phyloP scores from a whole-genome alignment of 768 basidiomycete genomes.

The Hydnomerulius pinastri region DNA sequence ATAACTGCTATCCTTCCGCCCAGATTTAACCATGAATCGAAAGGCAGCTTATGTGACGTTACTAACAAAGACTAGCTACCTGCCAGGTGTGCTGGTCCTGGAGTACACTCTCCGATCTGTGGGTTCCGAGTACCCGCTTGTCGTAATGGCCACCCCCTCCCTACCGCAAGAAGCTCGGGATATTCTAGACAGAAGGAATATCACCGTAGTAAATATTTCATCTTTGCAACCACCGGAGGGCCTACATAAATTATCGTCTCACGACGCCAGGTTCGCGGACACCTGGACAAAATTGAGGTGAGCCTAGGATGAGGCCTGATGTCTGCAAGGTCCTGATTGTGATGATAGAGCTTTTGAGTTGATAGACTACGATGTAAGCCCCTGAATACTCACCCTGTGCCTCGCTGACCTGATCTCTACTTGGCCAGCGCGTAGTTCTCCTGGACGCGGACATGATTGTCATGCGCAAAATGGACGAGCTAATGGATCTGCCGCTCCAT shows the following conservation, averaged over 20 bases:
- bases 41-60: conserved; percentile 74
- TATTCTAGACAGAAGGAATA: conserved; percentile 53
- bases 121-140: conserved; percentile 68
- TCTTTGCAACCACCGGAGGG: conserved; percentile 53
- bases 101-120: conserved; percentile 53
- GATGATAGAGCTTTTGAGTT: conserved; percentile 60
- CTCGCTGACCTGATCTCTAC: conserved; percentile 5
- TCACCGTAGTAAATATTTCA: conserved; percentile 61
- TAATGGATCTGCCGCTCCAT: conserved; percentile 55
- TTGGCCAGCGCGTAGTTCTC: conserved; percentile 67
- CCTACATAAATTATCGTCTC: conserved; percentile 29
- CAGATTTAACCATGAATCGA: conserved; percentile 28
- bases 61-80: conserved; percentile 65
- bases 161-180: conserved; percentile 52
- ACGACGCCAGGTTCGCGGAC: conserved; percentile 56
- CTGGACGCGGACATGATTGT: conserved; percentile 91
- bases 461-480: conserved; percentile 79
- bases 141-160: conserved; percentile 72
- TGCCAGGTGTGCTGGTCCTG: conserved; percentile 58
- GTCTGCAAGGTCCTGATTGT: conserved; percentile 22
- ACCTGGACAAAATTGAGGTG: conserved; percentile 67
- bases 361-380: conserved; percentile 60
- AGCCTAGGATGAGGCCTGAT: conserved; percentile 9
- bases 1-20: neutral
- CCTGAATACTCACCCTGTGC: conserved; percentile 8